Evolutionary conservation across 495 filamentous ascomycete genomes (phyloP).

Genomic region (Aspergillus haitiensis): DNA sequence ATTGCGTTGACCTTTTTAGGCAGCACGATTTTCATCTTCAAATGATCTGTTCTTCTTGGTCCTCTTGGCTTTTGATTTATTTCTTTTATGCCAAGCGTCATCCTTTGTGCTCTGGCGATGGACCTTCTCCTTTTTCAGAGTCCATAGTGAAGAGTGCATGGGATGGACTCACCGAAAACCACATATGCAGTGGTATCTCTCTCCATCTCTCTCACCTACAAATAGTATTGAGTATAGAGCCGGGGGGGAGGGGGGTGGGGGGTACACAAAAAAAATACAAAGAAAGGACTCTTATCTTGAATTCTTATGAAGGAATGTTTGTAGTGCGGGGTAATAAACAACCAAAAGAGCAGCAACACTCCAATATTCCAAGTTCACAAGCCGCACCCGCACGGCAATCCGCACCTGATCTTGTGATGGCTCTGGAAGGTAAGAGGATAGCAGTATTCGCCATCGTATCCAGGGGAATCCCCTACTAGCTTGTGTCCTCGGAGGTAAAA

Average conservation of each 20-base stretch:
- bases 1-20: background rate
- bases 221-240: background rate
- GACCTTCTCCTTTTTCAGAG: too few relatives aligned
- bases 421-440: background rate
- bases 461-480: too few relatives aligned
- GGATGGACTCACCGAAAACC: background rate
- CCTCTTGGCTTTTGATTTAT: background rate
- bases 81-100: background rate
- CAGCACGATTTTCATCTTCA: slow-evolving; percentile 3
- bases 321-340: background rate
- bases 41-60: background rate
- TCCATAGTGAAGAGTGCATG: too few relatives aligned
- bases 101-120: too few relatives aligned
- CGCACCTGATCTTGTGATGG: slow-evolving; percentile 13
- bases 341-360: background rate
- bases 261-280: background rate
- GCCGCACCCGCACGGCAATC: background rate
- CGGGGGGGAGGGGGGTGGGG: background rate
- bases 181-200: background rate
- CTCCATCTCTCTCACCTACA: background rate
- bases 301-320: background rate
- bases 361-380: background rate
- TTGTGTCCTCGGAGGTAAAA: background rate
- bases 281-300: background rate
- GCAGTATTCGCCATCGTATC: too few relatives aligned